These are phyloP conservation scores for Colletotrichum liaoningense DNA, from an alignment of 2,329 filamentous ascomycete genomes.

Conservation along the genomic window DNA sequence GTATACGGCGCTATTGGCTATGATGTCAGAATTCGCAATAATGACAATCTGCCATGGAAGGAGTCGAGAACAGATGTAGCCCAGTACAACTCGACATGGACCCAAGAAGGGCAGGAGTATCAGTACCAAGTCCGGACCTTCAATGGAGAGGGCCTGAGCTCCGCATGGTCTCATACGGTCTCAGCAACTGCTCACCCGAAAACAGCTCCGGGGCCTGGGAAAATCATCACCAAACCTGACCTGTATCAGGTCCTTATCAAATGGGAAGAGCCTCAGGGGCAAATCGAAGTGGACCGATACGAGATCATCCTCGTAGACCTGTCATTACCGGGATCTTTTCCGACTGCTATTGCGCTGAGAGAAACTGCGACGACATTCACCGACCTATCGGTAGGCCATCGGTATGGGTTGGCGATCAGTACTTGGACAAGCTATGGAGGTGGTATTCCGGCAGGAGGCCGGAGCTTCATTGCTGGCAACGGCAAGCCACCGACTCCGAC, in stretches of 20 bases:
- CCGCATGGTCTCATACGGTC: conserved; percentile 22
- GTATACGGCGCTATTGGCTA: conserved; percentile 41
- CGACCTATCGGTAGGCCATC: neutral
- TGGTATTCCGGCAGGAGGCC: neutral
- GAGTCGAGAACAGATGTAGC: conserved; percentile 6
- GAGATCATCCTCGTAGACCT: neutral
- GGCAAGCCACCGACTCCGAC: neutral
- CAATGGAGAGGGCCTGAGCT: conserved; percentile 16
- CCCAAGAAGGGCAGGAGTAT: conserved; percentile 20
- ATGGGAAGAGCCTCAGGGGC: neutral
- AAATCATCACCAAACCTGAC: conserved; percentile 7
- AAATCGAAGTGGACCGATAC: neutral
- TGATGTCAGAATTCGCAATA: conserved; percentile 18
- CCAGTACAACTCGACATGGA: conserved; percentile 6
- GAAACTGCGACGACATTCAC: neutral
- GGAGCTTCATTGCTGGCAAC: conserved; percentile 1
- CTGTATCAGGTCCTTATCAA: conserved; percentile 1
- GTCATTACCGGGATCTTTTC: neutral
- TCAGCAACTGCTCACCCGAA: neutral
- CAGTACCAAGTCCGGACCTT: conserved; percentile 31
- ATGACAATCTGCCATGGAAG: neutral
- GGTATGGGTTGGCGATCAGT: conserved; percentile 1
- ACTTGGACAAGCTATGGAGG: conserved; percentile 13
- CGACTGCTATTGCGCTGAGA: neutral
- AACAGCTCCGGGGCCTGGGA: neutral